Conservation (phyloP, 139 green algal species). For the Yamagishiella unicocca region DNA sequence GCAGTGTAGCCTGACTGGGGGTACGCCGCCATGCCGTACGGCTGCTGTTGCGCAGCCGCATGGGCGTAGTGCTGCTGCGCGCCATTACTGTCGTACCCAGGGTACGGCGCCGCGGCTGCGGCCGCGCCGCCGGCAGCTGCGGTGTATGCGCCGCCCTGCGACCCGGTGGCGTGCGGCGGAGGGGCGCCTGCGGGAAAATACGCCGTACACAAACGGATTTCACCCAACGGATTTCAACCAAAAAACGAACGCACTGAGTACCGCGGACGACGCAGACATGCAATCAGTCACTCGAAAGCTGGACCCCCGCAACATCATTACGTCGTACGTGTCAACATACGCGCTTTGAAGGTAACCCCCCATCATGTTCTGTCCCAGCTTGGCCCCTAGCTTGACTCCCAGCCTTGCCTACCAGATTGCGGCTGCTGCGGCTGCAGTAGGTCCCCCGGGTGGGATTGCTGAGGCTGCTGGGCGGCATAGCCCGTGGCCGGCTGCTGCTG, state of each 20-base stretch:
- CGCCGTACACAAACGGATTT: too few species aligned
- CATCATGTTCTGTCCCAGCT: neutral
- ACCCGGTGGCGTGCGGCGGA: too few species aligned
- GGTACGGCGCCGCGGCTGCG: neutral
- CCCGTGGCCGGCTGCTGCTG: slow-evolving; percentile 1
- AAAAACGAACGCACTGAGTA: too few species aligned
- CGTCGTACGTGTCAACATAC: too few species aligned
- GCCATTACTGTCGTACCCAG: neutral
- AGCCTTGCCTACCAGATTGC: neutral
- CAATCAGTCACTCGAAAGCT: too few species aligned
- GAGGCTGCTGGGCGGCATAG: neutral
- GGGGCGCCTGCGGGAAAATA: too few species aligned
- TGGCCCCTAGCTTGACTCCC: neutral
- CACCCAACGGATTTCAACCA: too few species aligned
- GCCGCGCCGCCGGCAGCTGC: neutral
- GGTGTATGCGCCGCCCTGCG: too few species aligned
- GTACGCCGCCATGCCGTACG: neutral
- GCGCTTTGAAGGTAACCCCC: neutral
- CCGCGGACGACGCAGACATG: too few species aligned
- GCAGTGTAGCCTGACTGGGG: neutral
- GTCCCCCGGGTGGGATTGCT: neutral
- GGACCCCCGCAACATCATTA: too few species aligned
- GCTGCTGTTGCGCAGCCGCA: neutral
- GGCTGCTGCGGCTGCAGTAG: slow-evolving; percentile 17
- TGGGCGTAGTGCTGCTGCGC: neutral